phyloP scores from a whole-genome alignment of 108 stramenopile species.

The Cyclotella sp. region DNA sequence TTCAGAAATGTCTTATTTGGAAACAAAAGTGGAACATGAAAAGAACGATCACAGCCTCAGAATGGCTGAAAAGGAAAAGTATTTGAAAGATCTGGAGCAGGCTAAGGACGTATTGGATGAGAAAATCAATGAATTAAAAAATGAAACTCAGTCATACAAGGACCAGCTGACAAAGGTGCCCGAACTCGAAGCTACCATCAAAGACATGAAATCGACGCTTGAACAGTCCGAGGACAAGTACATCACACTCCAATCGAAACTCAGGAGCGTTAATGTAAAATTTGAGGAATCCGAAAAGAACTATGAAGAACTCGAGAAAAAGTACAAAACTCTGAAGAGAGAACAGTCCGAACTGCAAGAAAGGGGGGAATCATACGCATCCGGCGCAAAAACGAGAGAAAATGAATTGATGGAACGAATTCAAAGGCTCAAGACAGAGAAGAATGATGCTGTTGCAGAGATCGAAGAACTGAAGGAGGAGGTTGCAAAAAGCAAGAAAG shows the following conservation, averaged over 20 bases:
- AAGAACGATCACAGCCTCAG: background rate
- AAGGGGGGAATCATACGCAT: constrained; percentile 6
- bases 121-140: constrained; percentile 19
- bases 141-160: constrained; percentile 16
- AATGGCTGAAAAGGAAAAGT: background rate
- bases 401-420: background rate
- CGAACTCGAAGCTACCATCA: constrained; percentile 7
- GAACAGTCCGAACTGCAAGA: constrained; percentile 18
- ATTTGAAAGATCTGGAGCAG: constrained; percentile 19
- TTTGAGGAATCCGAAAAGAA: constrained; percentile 10
- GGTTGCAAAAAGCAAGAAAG: background rate
- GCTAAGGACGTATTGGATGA: background rate
- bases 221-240: constrained; percentile 9
- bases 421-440: constrained; percentile 12
- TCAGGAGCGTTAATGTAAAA: constrained; percentile 3
- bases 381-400: constrained; percentile 11
- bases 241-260: constrained; percentile 12
- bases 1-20: background rate
- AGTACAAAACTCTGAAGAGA: background rate
- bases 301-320: constrained; percentile 2
- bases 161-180: constrained; percentile 9
- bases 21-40: constrained; percentile 5
- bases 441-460: background rate
- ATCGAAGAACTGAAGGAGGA: constrained; percentile 15
- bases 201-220: constrained; percentile 21